These are phyloP conservation scores for Suillus discolor DNA, from an alignment of 768 basidiomycete species.

Conservation along the genomic window DNA sequence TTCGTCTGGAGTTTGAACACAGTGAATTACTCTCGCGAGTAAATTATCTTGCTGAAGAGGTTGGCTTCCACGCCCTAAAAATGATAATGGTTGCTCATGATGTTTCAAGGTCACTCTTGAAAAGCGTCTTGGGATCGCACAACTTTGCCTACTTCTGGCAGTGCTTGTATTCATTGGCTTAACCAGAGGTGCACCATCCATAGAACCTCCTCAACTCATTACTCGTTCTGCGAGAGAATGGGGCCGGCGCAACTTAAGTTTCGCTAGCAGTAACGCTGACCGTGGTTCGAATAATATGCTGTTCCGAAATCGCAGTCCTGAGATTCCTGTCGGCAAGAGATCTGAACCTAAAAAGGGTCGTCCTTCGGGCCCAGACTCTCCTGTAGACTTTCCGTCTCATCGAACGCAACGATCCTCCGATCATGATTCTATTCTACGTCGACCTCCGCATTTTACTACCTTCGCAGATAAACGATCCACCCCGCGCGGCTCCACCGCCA, in stretches of 20 bases:
- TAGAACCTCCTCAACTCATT: slow-evolving; percentile 34
- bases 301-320: slow-evolving; percentile 34
- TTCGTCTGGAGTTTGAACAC: slow-evolving; percentile 71
- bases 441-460: neutral
- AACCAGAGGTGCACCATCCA: slow-evolving; percentile 59
- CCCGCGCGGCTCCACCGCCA: neutral
- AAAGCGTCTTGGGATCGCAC: slow-evolving; percentile 87
- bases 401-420: neutral
- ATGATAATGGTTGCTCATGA: slow-evolving; percentile 4
- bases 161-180: slow-evolving; percentile 87
- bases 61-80: slow-evolving; percentile 30
- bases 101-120: slow-evolving; percentile 72
- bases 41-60: slow-evolving; percentile 81
- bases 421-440: neutral
- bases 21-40: slow-evolving; percentile 68
- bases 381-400: neutral
- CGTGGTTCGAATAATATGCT: slow-evolving; percentile 23
- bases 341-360: slow-evolving; percentile 10
- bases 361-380: neutral
- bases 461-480: neutral
- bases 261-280: slow-evolving; percentile 54
- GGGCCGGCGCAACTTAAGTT: slow-evolving; percentile 56
- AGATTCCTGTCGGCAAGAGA: slow-evolving; percentile 15
- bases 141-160: slow-evolving; percentile 79
- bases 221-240: slow-evolving; percentile 48